A percentile compares a stretch with the other conserved stretches of the same genome.
Evolutionary conservation across 345 rosid genomes (phyloP).

Genomic region (Gynandropsis gynandra): DNA sequence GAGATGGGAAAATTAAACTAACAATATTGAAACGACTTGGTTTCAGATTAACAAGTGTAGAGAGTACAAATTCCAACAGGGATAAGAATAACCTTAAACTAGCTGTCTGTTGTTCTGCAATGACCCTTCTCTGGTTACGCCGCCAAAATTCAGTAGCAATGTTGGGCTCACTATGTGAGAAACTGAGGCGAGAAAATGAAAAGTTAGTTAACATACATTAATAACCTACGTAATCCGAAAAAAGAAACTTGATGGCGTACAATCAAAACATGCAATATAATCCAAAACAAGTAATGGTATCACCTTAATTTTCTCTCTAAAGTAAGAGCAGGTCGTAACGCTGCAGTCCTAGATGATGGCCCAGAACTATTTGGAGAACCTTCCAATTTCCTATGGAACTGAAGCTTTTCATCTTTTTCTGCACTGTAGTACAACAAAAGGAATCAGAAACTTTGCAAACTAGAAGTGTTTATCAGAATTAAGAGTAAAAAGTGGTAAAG

Average conservation of each 20-base stretch:
- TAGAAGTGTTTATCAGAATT: too few relatives aligned
- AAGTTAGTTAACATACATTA: background rate
- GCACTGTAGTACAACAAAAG: constrained; percentile 32
- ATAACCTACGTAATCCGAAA: background rate
- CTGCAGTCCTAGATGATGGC: too few relatives aligned
- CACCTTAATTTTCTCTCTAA: constrained; percentile 56
- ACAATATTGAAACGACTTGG: constrained; percentile 8
- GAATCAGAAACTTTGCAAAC: background rate
- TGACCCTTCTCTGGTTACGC: constrained; percentile 59
- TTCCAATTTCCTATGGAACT: constrained; percentile 44
- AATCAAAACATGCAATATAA: background rate
- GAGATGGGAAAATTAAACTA: constrained; percentile 3
- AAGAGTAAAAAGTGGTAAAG: too few relatives aligned
- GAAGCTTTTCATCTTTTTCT: constrained; percentile 59
- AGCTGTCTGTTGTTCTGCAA: constrained; percentile 61
- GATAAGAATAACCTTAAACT: constrained; percentile 59
- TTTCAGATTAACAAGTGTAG: constrained; percentile 7
- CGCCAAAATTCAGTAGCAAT: constrained; percentile 54
- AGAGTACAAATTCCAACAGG: constrained; percentile 16
- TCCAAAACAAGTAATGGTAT: background rate
- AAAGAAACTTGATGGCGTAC: background rate
- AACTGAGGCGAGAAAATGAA: constrained; percentile 29
- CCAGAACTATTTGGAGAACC: too few relatives aligned
- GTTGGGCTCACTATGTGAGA: constrained; percentile 67
- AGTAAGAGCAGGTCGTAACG: constrained; percentile 35